These are phyloP conservation scores for Vigna trinervia DNA, from an alignment of 306 rosid genomes.

Conservation along the genomic window DNA sequence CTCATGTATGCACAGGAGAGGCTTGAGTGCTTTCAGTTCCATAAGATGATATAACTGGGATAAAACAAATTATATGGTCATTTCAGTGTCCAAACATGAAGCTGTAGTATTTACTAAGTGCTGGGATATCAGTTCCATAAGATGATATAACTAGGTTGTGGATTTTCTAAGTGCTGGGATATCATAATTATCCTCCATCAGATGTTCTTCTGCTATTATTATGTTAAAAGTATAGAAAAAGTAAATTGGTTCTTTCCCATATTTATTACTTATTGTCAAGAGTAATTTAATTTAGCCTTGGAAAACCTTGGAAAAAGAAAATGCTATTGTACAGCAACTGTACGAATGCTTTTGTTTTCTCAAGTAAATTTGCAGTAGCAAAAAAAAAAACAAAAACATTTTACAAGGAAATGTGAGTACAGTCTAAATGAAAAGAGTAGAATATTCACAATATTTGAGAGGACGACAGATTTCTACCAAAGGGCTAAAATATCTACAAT, in stretches of 20 bases:
- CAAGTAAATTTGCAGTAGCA: background rate
- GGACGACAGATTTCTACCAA: background rate
- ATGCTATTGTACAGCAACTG: background rate
- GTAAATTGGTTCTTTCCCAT: background rate
- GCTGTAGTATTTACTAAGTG: background rate
- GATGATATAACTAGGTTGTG: background rate
- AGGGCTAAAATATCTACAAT: background rate
- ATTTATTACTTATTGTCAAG: background rate
- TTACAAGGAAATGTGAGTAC: constrained; percentile 20
- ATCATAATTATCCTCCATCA: constrained; percentile 8
- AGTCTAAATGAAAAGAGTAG: constrained; percentile 16
- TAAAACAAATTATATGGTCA: constrained; percentile 40
- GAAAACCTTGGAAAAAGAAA: constrained; percentile 18
- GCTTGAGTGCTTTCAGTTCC: constrained; percentile 67
- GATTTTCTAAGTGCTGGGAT: background rate
- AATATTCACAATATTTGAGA: background rate
- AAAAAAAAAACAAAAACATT: constrained; percentile 9
- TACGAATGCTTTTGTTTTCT: background rate
- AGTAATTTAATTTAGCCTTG: background rate
- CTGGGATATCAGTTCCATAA: background rate
- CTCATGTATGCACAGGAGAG: constrained; percentile 58
- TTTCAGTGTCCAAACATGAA: constrained; percentile 28
- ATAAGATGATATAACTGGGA: constrained; percentile 65
- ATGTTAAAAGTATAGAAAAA: background rate
- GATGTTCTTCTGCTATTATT: background rate